Evolutionary conservation across 257 asterid genomes (phyloP), one percentile per base, ranked within the genome.

Genomic region (Cordia subcordata): DNA sequence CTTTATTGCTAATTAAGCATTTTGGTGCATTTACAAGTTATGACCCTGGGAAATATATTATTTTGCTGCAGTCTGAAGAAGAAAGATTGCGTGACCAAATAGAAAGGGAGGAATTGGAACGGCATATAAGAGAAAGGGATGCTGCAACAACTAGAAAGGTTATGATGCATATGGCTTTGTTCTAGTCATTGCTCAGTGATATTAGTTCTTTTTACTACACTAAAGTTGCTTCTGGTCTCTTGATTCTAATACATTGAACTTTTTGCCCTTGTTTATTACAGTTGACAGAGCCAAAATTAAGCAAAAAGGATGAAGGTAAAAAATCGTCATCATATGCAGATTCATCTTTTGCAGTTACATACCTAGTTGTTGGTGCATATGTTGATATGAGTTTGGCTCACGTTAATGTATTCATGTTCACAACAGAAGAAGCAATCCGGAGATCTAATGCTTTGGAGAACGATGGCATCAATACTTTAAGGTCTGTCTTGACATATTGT

Each of bases 51-150:
- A 19, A n/a, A 38, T 50, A 58, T 63, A 5, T 67, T 47, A 56
- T 69, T 58, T 40, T 49, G 58, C 49, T 67, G 69, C 77, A 90
- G 95, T 92, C 97, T 9, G 97, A 92, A 64, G 99, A 92, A 72
- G 97, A 92, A 72, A 78, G 82, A 71, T 53, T 84, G 62, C 89
- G 86, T 47, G 99, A 92, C 66, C 96, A 86, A 81, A 83, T 80
- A 67, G 99, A 86, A 74, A 82, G 72, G 69, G 96, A 92, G 78
- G 94, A 92, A 73, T 77, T 92, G 72, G 99, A 88, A 76, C 77
- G 18, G 18, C 90, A 83, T 72, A 55, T 92, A 20, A 86, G 81
- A 72, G 94, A 92, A 64, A 81, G 94, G 18, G 99, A 92, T 78
- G 94, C 94, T 42, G 95, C 94, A 11, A 85, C 87, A 49, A 92